Evolutionary conservation across 306 rosid genomes (phyloP), one percentile per base, ranked within the genome.

Genomic region (Cicer judaicum): DNA sequence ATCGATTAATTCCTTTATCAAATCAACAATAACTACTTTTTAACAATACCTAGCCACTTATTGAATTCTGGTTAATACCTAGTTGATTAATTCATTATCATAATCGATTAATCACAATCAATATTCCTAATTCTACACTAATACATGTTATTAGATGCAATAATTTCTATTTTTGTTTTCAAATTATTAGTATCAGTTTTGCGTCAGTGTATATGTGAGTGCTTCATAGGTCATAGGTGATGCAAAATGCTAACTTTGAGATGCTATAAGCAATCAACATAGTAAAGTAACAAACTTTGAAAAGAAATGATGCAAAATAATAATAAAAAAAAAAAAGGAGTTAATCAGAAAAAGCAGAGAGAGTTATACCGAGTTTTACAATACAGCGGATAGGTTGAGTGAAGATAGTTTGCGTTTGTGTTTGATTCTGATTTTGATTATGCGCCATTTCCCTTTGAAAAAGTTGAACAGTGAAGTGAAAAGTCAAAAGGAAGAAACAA

Each of bases 341-440:
- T 72, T 14, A 1, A 60, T 5, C 50, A 12, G 8, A 53, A 1
- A 47, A 41, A 55, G 44, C 40, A 75, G 46, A 64, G 71, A 80
- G 71, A 29, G 16, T 1, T 61, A 19, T 14, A 93, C 97, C 97
- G 12, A 93, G 86, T 84, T 93, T 93, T 21, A 93, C 91, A 65
- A 93, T 91, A 84, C 97, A 91, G 68, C 92, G 96, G 79, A 93
- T 81, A 67, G 94, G 79, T 72, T 72, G 78, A 50, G 64, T 68
- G 78, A 56, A 83, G 73, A 14, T 29, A 73, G 59, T 67, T 53
- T 53, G 54, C 7, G 74, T 62, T 77, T 53, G 54, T 8, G 74
- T 62, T 74, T 78, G 82, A 53, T 76, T 69, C 61, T 46, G 70
- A 73, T 73, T 79, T 7, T 46, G 59, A 60, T 71, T 76, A 29